Base-by-base conservation (phyloP, 148 eudicot genomes). In the Camellia granthamiana region DNA sequence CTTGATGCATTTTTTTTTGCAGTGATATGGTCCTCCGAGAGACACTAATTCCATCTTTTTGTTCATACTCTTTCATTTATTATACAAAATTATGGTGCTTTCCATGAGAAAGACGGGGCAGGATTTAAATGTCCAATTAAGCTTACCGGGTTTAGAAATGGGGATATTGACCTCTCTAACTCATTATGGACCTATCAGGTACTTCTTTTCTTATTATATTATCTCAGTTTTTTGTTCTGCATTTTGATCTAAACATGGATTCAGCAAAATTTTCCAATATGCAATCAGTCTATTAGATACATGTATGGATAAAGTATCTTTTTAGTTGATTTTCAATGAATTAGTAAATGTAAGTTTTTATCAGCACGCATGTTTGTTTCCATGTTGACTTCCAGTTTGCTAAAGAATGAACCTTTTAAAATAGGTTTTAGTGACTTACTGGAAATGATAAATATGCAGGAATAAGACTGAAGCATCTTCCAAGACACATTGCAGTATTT, bases 91-190 rank as follows among this genome's bases (percentile, higher is more conserved):
- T 92, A 91, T 86, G 99, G 99, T 74, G 95, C 99, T 64, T 91
- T 91, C 86, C 79, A 84, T 79, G 98, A 96, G 92, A 92, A 88
- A 86, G 99, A 96, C 81, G 99, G 98, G 66, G 98, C 93, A 77
- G 99, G 99, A 19, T 91, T 96, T 78, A 88, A 81, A 85, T 97
- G 99, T 69, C 92, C 81, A 75, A 86, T 96, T 44, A 91, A 87
- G 81, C 88, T 96, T 77, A 85, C 89, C 21, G 98, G 98, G 72
- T 85, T 87, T 71, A 87, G 72, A 77, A 83, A 86, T 64, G 95
- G 95, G 60, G 91, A 89, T 74, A 65, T 94, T 74, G 84, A 92
- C 86, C 90, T 96, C 49, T 87, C 98, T 69, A 79, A 79, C 68
- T 84, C 84, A 66, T 68, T 82, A 7, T 96, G 99, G 98, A 91